phyloP scores from a whole-genome alignment of 2,329 filamentous ascomycete genomes.

The Ceratocystis harringtonii region DNA sequence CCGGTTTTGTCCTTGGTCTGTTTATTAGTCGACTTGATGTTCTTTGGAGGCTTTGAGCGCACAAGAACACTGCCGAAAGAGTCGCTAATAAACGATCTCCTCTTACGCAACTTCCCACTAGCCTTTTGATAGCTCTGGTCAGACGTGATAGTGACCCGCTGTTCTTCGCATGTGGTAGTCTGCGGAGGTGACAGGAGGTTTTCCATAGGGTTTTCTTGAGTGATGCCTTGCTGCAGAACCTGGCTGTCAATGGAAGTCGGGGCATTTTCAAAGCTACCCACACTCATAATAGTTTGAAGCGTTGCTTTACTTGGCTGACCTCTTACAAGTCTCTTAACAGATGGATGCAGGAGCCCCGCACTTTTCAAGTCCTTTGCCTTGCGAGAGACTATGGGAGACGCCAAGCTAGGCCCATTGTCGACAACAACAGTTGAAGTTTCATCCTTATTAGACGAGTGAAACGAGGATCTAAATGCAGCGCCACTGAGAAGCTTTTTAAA shows the following conservation, averaged over 20 bases:
- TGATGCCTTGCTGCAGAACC: conserved; percentile 18
- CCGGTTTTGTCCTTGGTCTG: conserved; percentile 4
- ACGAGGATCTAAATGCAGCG: conserved; percentile 20
- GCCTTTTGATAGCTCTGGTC: not conserved
- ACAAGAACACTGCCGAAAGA: conserved; percentile 5
- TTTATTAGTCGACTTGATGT: conserved; percentile 3
- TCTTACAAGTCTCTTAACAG: conserved; percentile 25
- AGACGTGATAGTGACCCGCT: not conserved
- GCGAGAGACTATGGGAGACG: conserved; percentile 6
- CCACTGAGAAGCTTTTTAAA: conserved; percentile 29
- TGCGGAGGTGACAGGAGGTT: not conserved
- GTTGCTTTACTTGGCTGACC: conserved; percentile 33
- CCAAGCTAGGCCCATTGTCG: conserved; percentile 25
- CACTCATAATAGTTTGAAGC: conserved; percentile 36
- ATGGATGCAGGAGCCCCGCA: conserved; percentile 24
- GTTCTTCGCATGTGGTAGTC: not conserved
- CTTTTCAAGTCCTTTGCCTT: conserved; percentile 25
- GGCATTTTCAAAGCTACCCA: conserved; percentile 30
- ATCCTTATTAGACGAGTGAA: conserved; percentile 10
- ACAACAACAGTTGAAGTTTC: conserved; percentile 22
- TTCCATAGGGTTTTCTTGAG: conserved; percentile 1
- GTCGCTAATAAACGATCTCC: conserved; percentile 15
- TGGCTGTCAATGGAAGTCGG: conserved; percentile 14
- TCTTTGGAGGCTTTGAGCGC: conserved; percentile 10
- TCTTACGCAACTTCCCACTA: conserved; percentile 16